Evolutionary conservation across 2,329 filamentous ascomycete species (phyloP).

Genomic region (Rutstroemia sp.): DNA sequence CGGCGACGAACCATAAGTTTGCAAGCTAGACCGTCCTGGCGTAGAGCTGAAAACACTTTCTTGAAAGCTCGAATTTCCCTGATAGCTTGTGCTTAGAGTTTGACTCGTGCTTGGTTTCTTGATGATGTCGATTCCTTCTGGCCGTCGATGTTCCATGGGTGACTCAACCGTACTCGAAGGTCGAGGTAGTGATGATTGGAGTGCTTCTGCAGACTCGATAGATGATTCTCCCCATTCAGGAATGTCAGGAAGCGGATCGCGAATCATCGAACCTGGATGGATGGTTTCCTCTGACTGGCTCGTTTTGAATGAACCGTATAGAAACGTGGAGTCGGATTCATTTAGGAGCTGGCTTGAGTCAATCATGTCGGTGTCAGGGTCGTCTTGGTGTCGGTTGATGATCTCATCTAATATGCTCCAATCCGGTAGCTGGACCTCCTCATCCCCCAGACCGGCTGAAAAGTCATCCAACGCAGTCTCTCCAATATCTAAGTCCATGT

Average conservation of each 20-base stretch:
- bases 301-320: not conserved
- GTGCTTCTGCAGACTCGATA: not conserved
- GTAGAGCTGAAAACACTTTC: slow-evolving; percentile 7
- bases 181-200: not conserved
- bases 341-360: not conserved
- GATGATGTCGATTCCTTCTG: not conserved
- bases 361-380: not conserved
- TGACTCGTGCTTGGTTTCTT: not conserved
- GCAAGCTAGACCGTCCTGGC: not conserved
- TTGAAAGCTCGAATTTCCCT: not conserved
- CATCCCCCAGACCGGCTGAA: not conserved
- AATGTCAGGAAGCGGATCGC: not conserved
- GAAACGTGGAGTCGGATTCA: not conserved
- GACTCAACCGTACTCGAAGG: not conserved
- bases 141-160: not conserved
- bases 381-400: not conserved
- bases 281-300: not conserved
- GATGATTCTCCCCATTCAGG: not conserved
- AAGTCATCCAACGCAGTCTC: not conserved
- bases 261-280: too few relatives aligned
- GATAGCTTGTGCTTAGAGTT: not conserved
- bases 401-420: not conserved
- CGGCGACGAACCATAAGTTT: slow-evolving; percentile 1
- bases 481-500: not conserved
- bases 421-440: not conserved